A percentile compares a stretch with the other conserved stretches of the same genome.
These are phyloP conservation scores for Fusarium kyushuense DNA, from an alignment of 2,329 filamentous ascomycete genomes.

Conservation along the genomic window DNA sequence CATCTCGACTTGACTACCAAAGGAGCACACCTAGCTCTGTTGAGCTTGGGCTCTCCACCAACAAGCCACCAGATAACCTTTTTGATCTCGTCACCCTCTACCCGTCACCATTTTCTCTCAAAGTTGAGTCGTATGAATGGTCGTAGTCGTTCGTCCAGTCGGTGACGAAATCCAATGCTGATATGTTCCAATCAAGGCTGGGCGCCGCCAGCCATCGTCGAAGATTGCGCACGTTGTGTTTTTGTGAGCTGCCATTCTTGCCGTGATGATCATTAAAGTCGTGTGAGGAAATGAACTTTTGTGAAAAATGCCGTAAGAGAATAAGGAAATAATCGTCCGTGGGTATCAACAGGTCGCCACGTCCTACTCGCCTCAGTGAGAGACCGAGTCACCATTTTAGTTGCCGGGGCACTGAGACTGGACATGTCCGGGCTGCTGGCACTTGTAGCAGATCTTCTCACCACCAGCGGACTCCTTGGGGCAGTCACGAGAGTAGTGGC, in stretches of 20 bases:
- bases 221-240: constrained; percentile 48
- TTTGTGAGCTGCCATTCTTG: constrained; percentile 48
- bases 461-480: constrained; percentile 86
- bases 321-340: constrained; percentile 52
- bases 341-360: constrained; percentile 60
- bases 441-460: constrained; percentile 99
- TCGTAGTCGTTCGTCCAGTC: constrained; percentile 43
- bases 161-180: constrained; percentile 51
- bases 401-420: constrained; percentile 94
- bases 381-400: constrained; percentile 54
- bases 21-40: constrained; percentile 48
- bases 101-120: constrained; percentile 48
- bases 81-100: constrained; percentile 46
- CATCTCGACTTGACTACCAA: constrained; percentile 56
- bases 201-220: constrained; percentile 40
- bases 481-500: constrained; percentile 96
- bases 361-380: constrained; percentile 52
- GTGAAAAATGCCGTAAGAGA: constrained; percentile 47
- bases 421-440: constrained; percentile 85
- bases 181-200: constrained; percentile 48
- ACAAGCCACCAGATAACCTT: constrained; percentile 44
- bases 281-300: constrained; percentile 50
- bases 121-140: constrained; percentile 44
- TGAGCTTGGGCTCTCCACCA: constrained; percentile 41
- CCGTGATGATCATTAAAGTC: constrained; percentile 50